phyloP scores from a whole-genome alignment of 352 stramenopile genomes.

The Globisporangium nunn region DNA sequence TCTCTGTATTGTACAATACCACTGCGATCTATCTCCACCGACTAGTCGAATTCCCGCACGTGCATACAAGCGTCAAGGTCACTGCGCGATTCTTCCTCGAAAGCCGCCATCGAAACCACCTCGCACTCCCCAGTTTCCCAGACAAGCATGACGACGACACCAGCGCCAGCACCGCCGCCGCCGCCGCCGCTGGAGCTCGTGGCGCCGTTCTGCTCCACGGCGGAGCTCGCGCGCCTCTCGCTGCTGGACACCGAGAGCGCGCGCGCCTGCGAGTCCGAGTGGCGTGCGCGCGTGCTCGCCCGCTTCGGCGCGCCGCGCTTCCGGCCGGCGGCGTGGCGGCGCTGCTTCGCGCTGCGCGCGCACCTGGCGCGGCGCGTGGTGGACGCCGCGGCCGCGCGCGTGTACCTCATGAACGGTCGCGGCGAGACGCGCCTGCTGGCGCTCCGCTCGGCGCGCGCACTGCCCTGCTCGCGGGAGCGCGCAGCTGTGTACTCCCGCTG shows the following conservation, averaged over 20 bases:
- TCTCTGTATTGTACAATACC: no score
- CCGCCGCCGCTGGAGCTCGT: constrained; percentile 26
- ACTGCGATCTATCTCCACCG: no score
- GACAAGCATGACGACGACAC: no score
- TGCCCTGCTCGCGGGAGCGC: constrained; percentile 76
- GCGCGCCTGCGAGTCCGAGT: constrained; percentile 48
- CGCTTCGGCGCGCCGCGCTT: constrained; percentile 50
- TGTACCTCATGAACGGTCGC: constrained; percentile 81
- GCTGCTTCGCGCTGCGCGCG: constrained; percentile 56
- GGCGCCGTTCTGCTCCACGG: constrained; percentile 33
- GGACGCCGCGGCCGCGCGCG: constrained; percentile 45
- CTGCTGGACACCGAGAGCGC: constrained; percentile 41
- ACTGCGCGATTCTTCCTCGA: no score
- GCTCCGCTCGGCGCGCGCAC: constrained; percentile 35
- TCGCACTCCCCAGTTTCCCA: no score
- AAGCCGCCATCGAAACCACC: no score
- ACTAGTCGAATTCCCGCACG: no score
- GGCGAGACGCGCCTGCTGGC: constrained; percentile 68
- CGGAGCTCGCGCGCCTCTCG: constrained; percentile 35
- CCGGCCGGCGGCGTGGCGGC: constrained; percentile 44
- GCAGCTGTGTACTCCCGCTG: constrained; percentile 78
- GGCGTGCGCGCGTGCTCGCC: constrained; percentile 43
- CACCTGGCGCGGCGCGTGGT: constrained; percentile 57
- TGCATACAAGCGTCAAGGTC: no score
- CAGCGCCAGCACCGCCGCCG: no score